phyloP scores from a whole-genome alignment of 441 rosid genomes.

The Croton setiger region DNA sequence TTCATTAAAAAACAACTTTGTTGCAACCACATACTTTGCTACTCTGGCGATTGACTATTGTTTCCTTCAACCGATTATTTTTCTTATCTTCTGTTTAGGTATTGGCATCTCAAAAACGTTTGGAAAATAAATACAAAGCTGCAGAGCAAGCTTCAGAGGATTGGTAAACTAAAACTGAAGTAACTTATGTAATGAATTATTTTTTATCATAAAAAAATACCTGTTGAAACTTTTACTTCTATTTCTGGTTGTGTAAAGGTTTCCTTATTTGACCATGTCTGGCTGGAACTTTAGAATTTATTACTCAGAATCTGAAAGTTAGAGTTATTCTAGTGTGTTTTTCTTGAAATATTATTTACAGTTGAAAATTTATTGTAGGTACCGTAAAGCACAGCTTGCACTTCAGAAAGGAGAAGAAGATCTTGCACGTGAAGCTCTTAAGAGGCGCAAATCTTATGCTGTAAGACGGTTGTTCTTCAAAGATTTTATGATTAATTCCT shows the following conservation, averaged over 20 bases:
- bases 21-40: not conserved
- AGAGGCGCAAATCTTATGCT: constrained; percentile 84
- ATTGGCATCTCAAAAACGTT: constrained; percentile 89
- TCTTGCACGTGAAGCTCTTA: constrained; percentile 99
- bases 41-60: not conserved
- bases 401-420: constrained; percentile 96
- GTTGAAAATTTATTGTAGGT: constrained; percentile 54
- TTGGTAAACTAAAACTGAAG: constrained; percentile 42
- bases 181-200: not conserved
- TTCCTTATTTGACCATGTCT: not conserved
- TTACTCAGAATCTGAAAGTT: not conserved
- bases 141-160: constrained; percentile 88
- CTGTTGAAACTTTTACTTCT: not conserved
- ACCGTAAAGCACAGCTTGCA: constrained; percentile 96
- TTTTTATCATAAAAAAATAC: not conserved
- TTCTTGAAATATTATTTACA: not conserved
- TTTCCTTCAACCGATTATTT: not conserved
- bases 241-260: not conserved
- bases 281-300: not conserved
- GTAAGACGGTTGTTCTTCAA: constrained; percentile 42
- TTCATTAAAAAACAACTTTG: not conserved
- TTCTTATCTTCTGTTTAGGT: constrained; percentile 42
- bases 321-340: not conserved
- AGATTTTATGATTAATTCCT: not conserved
- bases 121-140: constrained; percentile 89